A percentile compares a stretch with the other conserved stretches of the same genome.
These are phyloP conservation scores for Sclerotinia borealis DNA, from an alignment of 2,329 filamentous ascomycete genomes.

Conservation along the genomic window DNA sequence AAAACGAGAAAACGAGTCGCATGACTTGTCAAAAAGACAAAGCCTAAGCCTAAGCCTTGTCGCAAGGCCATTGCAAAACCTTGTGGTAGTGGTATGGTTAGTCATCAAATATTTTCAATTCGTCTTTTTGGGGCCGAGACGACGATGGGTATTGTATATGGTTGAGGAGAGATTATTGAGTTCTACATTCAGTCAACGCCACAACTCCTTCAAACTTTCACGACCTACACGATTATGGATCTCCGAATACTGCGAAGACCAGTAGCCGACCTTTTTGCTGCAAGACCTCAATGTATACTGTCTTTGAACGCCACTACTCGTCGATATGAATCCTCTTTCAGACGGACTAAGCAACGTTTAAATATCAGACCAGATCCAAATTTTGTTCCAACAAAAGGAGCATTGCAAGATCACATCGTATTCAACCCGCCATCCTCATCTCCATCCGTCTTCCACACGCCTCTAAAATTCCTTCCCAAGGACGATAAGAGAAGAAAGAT, in stretches of 20 bases:
- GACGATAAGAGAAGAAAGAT: slow-evolving; percentile 32
- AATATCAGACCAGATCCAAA: slow-evolving; percentile 56
- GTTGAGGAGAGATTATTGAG: neutral
- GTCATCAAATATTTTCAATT: neutral
- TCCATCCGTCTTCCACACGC: slow-evolving; percentile 57
- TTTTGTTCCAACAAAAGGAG: slow-evolving; percentile 40
- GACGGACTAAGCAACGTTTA: slow-evolving; percentile 31
- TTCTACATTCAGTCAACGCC: neutral
- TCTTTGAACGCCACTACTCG: slow-evolving; percentile 25
- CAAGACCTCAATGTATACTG: slow-evolving; percentile 26
- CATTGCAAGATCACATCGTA: slow-evolving; percentile 42
- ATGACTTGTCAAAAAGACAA: neutral
- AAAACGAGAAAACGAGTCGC: neutral
- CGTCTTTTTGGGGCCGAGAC: neutral
- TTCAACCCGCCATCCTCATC: slow-evolving; percentile 52
- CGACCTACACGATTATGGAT: slow-evolving; percentile 26
- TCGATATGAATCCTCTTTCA: slow-evolving; percentile 32
- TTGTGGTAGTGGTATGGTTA: neutral
- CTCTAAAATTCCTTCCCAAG: slow-evolving; percentile 58
- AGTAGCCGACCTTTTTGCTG: slow-evolving; percentile 24
- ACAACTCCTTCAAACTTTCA: neutral
- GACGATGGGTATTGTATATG: neutral
- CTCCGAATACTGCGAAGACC: slow-evolving; percentile 29
- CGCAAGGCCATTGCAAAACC: neutral
- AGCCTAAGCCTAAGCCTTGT: neutral